Evolutionary conservation across 306 rosid species (phyloP).

Genomic region (Cicer cuneatum): DNA sequence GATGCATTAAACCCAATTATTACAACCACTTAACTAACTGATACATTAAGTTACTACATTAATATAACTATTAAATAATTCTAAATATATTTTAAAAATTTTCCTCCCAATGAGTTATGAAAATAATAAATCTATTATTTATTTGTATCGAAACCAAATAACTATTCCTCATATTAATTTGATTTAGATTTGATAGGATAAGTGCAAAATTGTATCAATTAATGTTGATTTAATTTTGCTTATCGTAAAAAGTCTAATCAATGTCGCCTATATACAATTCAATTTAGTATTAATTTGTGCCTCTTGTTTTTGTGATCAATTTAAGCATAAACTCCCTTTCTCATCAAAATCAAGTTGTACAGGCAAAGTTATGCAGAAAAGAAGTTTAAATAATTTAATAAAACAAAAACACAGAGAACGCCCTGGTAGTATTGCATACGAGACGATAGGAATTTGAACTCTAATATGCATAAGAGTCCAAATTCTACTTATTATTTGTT

Average conservation of each 20-base stretch:
- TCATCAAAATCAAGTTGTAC: not conserved
- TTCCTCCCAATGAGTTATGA: no score
- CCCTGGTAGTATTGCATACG: not conserved
- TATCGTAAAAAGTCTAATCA: not conserved
- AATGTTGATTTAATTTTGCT: not conserved
- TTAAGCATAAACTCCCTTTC: not conserved
- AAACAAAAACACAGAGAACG: not conserved
- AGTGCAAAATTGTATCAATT: not conserved
- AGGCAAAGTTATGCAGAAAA: not conserved
- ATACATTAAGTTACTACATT: no score
- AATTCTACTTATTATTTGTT: not conserved
- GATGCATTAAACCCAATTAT: no score
- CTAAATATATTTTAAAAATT: no score
- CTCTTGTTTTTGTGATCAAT: not conserved
- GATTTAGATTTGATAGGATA: not conserved
- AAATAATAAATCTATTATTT: not conserved
- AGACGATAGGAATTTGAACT: not conserved
- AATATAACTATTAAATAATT: no score
- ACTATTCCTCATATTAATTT: not conserved
- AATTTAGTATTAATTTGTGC: not conserved
- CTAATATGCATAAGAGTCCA: no score
- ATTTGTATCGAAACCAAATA: not conserved
- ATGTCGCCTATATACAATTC: not conserved
- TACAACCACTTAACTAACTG: no score
- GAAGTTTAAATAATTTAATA: not conserved